phyloP scores from a whole-genome alignment of 2,329 filamentous ascomycete species.

The Pseudocercospora vitis region DNA sequence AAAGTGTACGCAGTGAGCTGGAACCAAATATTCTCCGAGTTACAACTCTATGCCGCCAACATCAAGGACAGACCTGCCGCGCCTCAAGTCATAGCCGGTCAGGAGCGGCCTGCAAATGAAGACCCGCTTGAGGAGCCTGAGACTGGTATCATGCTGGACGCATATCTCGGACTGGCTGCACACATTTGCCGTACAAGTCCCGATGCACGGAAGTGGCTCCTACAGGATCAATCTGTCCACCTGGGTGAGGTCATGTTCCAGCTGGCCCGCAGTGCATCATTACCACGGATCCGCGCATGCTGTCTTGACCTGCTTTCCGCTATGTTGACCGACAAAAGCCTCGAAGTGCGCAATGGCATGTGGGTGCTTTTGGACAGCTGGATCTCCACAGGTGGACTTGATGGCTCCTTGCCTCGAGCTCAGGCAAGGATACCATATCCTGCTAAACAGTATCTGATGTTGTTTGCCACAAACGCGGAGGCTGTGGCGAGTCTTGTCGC shows the following conservation, averaged over 20 bases:
- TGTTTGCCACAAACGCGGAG: conserved; percentile 34
- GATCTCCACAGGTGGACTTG: conserved; percentile 58
- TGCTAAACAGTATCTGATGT: conserved; percentile 35
- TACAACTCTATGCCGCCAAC: conserved; percentile 78
- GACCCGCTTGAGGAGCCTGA: conserved; percentile 74
- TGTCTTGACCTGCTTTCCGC: conserved; percentile 77
- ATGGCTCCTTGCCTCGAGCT: conserved; percentile 22
- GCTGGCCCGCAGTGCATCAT: conserved; percentile 74
- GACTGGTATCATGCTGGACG: conserved; percentile 93
- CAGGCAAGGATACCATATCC: conserved; percentile 21
- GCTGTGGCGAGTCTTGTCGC: conserved; percentile 73
- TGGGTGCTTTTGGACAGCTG: conserved; percentile 81
- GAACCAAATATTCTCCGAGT: conserved; percentile 86
- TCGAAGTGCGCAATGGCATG: conserved; percentile 67
- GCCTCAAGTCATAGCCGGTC: conserved; percentile 56
- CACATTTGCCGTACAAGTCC: conserved; percentile 76
- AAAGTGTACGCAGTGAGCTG: conserved; percentile 85
- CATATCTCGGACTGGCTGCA: conserved; percentile 83
- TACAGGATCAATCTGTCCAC: conserved; percentile 64
- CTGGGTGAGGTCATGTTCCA: conserved; percentile 74
- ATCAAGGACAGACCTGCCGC: conserved; percentile 69
- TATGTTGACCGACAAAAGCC: conserved; percentile 71
- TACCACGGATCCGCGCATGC: conserved; percentile 75
- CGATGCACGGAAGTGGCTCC: conserved; percentile 69
- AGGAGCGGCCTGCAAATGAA: conserved; percentile 29